Conservation (phyloP, 345 rosid species). For the Salix exigua region DNA sequence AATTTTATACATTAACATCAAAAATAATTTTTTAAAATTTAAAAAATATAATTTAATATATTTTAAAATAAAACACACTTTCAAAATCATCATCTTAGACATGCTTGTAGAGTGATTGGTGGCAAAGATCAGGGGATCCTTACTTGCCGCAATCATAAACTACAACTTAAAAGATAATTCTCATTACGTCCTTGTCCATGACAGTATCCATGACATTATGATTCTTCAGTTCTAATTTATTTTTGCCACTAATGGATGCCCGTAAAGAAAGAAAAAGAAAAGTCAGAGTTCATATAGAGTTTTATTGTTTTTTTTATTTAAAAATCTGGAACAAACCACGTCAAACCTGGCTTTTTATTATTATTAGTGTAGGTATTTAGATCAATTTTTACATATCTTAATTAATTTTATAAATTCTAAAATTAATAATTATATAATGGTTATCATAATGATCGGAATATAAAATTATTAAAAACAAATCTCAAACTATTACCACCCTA, state of each 20-base stretch:
- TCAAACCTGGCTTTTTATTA: not conserved
- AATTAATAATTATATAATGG: too few relatives aligned
- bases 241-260: not conserved
- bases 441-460: too few relatives aligned
- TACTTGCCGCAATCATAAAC: conserved; percentile 39
- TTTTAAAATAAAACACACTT: too few relatives aligned
- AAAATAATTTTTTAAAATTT: too few relatives aligned
- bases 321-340: not conserved
- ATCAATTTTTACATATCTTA: accelerated
- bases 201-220: not conserved
- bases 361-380: too few relatives aligned
- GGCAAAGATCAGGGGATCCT: conserved; percentile 37
- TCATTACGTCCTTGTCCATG: conserved; percentile 1
- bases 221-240: conserved; percentile 6
- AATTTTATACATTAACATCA: accelerated
- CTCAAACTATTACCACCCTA: too few relatives aligned
- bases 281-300: not conserved
- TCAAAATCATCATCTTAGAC: too few relatives aligned
- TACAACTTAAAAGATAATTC: conserved; percentile 4
- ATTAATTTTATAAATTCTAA: too few relatives aligned
- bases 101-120: not conserved
- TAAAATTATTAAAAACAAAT: too few relatives aligned
- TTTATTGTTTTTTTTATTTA: not conserved
- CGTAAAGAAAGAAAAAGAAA: not conserved
- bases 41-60: too few relatives aligned